phyloP scores from a whole-genome alignment of 2,329 filamentous ascomycete genomes.

The Parasarocladium wereldwijsianum region DNA sequence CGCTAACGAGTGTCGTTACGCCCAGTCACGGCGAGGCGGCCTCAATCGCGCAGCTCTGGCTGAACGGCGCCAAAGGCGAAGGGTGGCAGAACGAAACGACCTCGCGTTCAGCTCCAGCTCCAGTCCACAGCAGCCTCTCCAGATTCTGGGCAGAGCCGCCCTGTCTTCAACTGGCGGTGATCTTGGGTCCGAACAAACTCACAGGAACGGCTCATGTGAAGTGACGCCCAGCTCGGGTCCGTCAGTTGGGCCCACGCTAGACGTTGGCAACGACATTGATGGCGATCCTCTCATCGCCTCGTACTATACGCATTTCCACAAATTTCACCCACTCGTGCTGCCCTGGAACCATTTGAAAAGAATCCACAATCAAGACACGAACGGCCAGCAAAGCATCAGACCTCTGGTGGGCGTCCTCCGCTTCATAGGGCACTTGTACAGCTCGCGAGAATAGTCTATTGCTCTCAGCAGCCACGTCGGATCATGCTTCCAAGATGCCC shows the following conservation, averaged over 20 bases:
- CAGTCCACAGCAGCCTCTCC: background rate
- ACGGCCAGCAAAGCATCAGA: constrained; percentile 5
- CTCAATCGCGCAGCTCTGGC: constrained; percentile 15
- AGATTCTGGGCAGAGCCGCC: background rate
- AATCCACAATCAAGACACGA: constrained; percentile 5
- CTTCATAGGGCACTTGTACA: constrained; percentile 20
- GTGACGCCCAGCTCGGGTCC: background rate
- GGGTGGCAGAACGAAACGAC: background rate
- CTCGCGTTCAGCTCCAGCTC: background rate
- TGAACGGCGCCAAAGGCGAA: constrained; percentile 11
- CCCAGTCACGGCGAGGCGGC: constrained; percentile 33
- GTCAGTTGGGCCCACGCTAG: background rate
- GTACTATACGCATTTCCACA: constrained; percentile 22
- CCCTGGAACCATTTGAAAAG: constrained; percentile 9
- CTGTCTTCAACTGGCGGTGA: background rate
- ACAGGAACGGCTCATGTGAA: too few relatives aligned
- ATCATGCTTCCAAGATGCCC: constrained; percentile 1
- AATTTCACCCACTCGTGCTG: constrained; percentile 15
- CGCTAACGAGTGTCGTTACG: constrained; percentile 30
- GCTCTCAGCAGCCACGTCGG: constrained; percentile 4
- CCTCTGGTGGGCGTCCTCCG: constrained; percentile 14
- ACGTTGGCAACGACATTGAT: background rate
- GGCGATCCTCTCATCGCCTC: constrained; percentile 14
- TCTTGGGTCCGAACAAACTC: background rate
- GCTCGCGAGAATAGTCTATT: constrained; percentile 5